phyloP scores from a whole-genome alignment of 2,329 filamentous ascomycete genomes.

The Ceratocystis papillata region DNA sequence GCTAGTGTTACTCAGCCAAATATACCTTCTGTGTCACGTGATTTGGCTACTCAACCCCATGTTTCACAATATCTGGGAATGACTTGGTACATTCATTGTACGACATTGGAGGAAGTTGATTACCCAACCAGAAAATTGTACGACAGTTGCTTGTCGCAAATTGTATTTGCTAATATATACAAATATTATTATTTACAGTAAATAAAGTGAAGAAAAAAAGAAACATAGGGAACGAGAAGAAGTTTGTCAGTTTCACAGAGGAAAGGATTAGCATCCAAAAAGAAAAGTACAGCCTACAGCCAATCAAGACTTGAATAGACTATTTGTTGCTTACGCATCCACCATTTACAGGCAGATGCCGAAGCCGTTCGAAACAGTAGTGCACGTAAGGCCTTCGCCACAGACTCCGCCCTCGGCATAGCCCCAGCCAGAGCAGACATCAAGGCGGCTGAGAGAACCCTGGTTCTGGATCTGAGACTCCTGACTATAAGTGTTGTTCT shows the following conservation, averaged over 20 bases:
- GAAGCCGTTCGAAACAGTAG: background rate
- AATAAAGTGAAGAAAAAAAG: background rate
- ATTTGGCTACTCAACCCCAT: background rate
- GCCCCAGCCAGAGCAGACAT: constrained; percentile 5
- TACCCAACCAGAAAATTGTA: background rate
- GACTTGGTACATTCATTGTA: background rate
- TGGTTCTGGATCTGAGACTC: background rate
- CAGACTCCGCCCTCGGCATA: background rate
- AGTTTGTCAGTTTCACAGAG: background rate
- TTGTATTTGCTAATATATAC: background rate
- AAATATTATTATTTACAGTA: background rate
- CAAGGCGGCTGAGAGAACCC: background rate
- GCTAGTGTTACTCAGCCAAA: too few species aligned
- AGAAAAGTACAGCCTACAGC: background rate
- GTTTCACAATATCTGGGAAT: background rate
- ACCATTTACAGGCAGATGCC: constrained; percentile 8
- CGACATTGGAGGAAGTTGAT: background rate
- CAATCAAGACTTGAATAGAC: background rate
- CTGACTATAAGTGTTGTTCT: background rate
- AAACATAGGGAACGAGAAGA: background rate
- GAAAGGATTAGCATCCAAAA: background rate
- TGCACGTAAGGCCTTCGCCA: background rate
- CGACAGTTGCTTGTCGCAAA: background rate
- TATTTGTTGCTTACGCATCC: background rate
- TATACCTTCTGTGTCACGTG: background rate